Conservation (phyloP, 352 stramenopile genomes). For the Globisporangium cylindrosporum region DNA sequence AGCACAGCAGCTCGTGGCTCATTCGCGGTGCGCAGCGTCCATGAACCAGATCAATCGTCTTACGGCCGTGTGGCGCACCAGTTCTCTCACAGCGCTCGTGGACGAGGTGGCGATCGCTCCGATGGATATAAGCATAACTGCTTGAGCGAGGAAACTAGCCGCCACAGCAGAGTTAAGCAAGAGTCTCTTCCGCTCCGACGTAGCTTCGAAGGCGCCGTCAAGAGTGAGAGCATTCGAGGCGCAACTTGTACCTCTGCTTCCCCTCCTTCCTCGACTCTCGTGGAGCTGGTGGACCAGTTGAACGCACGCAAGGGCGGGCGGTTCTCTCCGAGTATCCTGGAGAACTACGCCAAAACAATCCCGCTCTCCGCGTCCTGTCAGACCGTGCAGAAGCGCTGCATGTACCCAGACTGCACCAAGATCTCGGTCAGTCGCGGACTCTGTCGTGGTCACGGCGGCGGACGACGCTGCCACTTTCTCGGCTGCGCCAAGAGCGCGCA, state of each 20-base stretch:
- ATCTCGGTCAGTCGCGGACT: slow-evolving; percentile 64
- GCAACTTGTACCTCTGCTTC: neutral
- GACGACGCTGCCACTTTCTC: slow-evolving; percentile 57
- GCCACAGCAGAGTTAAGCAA: neutral
- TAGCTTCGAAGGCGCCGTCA: neutral
- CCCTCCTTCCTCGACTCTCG: neutral
- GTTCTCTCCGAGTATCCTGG: slow-evolving; percentile 23
- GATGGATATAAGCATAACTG: neutral
- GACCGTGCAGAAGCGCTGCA: slow-evolving; percentile 61
- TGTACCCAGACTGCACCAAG: slow-evolving; percentile 53
- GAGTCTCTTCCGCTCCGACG: neutral
- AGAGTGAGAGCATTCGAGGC: neutral
- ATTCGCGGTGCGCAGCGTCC: neutral
- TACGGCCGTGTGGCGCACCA: neutral
- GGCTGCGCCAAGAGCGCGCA: slow-evolving; percentile 67
- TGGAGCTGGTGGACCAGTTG: neutral
- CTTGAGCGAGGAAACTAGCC: neutral
- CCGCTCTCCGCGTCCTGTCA: slow-evolving; percentile 51
- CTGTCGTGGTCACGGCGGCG: slow-evolving; percentile 64
- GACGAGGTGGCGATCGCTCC: neutral
- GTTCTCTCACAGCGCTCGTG: neutral
- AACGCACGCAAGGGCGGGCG: neutral
- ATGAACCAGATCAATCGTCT: neutral
- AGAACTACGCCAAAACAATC: slow-evolving; percentile 39
- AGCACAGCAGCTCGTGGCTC: neutral